Evolutionary conservation across 2,329 filamentous ascomycete species (phyloP).

Genomic region (Teratosphaeriaceae sp.): DNA sequence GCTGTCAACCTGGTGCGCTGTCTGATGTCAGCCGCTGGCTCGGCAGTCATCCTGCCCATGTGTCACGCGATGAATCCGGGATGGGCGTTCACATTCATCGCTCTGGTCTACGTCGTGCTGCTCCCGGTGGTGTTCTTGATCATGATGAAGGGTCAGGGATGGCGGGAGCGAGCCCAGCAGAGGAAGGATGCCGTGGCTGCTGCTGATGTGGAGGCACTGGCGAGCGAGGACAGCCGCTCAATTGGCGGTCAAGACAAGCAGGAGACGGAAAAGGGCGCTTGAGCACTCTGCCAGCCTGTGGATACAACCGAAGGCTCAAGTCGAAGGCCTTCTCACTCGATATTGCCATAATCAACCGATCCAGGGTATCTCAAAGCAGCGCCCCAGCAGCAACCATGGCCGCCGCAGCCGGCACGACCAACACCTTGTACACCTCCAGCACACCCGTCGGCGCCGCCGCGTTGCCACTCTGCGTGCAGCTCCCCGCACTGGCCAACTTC

Average conservation of each 20-base stretch:
- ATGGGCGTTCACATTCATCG: conserved; percentile 15
- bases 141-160: conserved; percentile 17
- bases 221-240: background rate
- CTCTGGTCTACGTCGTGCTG: conserved; percentile 16
- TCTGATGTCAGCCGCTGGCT: conserved; percentile 36
- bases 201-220: background rate
- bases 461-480: conserved; percentile 4
- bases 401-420: conserved; percentile 9
- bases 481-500: conserved; percentile 3
- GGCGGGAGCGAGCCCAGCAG: conserved; percentile 10
- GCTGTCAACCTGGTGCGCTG: conserved; percentile 40
- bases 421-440: conserved; percentile 9
- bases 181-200: conserved; percentile 4
- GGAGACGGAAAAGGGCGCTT: no score
- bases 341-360: background rate
- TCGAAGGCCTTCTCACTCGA: background rate
- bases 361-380: background rate
- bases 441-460: conserved; percentile 4
- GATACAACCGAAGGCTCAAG: no score
- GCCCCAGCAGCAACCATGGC: conserved; percentile 5
- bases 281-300: no score
- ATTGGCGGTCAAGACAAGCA: background rate
- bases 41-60: conserved; percentile 32
- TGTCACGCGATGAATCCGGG: conserved; percentile 13
- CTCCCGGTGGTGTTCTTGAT: conserved; percentile 17